A percentile compares a stretch with the other conserved stretches of the same genome.
These are phyloP conservation scores for Corylus avellana DNA, from an alignment of 306 rosid species.

Conservation along the genomic window DNA sequence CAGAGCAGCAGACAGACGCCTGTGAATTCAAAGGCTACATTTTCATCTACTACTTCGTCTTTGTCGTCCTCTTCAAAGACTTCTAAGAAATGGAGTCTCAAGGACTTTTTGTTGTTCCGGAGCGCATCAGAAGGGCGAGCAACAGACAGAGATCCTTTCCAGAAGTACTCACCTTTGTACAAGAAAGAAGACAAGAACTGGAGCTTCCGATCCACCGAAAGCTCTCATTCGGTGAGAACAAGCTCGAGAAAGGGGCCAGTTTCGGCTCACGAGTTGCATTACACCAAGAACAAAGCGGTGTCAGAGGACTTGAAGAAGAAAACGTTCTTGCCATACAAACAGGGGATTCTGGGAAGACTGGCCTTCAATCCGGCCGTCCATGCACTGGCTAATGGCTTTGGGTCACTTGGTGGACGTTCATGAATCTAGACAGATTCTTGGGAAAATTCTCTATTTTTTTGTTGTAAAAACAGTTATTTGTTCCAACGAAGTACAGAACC, in stretches of 20 bases:
- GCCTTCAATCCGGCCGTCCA: slow-evolving; percentile 52
- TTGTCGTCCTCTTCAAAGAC: slow-evolving; percentile 35
- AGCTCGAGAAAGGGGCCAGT: slow-evolving; percentile 40
- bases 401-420: slow-evolving; percentile 38
- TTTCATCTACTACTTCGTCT: slow-evolving; percentile 4
- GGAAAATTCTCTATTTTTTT: neutral
- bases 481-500: neutral
- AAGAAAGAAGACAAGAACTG: slow-evolving; percentile 52
- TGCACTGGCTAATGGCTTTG: slow-evolving; percentile 53
- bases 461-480: slow-evolving; percentile 1
- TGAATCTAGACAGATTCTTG: neutral
- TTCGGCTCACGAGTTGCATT: slow-evolving; percentile 79
- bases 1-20: slow-evolving; percentile 24
- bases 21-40: slow-evolving; percentile 1
- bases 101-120: slow-evolving; percentile 71
- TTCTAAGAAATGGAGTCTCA: slow-evolving; percentile 73
- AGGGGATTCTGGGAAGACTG: slow-evolving; percentile 72
- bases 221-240: slow-evolving; percentile 11
- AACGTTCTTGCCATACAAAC: slow-evolving; percentile 90
- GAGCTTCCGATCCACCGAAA: slow-evolving; percentile 48
- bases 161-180: slow-evolving; percentile 42
- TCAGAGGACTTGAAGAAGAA: slow-evolving; percentile 76
- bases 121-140: slow-evolving; percentile 93
- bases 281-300: slow-evolving; percentile 65
- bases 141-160: slow-evolving; percentile 57